Evolutionary conservation across 2,329 filamentous ascomycete species (phyloP).

Genomic region (Hymenotorrendiella dingleyae): DNA sequence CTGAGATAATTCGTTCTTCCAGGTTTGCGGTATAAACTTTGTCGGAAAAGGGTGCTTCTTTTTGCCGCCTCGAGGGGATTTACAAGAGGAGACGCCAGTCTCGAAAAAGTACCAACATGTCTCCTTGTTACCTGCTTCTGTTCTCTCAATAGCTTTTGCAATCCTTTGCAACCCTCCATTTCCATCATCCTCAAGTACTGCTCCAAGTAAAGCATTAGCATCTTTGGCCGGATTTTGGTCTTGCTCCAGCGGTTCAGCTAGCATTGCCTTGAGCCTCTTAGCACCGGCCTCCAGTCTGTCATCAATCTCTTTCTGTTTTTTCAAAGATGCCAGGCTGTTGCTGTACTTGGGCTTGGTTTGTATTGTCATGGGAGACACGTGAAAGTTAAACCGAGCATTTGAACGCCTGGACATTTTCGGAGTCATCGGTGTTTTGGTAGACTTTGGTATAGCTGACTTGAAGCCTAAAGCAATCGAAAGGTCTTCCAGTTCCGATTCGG

Average conservation of each 20-base stretch:
- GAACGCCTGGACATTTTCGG: neutral
- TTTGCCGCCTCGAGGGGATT: constrained; percentile 15
- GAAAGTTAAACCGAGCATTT: neutral
- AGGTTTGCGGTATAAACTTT: constrained; percentile 12
- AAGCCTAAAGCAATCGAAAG: neutral
- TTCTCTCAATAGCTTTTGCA: constrained; percentile 51
- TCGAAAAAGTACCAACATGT: constrained; percentile 54
- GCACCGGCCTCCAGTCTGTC: constrained; percentile 53
- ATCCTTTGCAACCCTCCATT: constrained; percentile 40
- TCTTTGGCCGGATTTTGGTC: constrained; percentile 15
- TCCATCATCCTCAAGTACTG: constrained; percentile 37
- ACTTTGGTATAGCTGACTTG: neutral
- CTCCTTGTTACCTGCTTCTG: constrained; percentile 50
- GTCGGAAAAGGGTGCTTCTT: constrained; percentile 26
- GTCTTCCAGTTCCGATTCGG: constrained; percentile 1
- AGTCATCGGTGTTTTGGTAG: neutral
- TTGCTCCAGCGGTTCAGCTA: constrained; percentile 18
- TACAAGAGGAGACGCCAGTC: constrained; percentile 4
- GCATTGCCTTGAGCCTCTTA: constrained; percentile 32
- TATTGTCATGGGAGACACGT: constrained; percentile 43
- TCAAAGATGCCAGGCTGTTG: constrained; percentile 57
- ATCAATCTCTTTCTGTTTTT: constrained; percentile 53
- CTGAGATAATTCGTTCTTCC: constrained; percentile 35
- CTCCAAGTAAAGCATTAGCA: constrained; percentile 34
- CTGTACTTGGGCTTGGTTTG: constrained; percentile 52